A percentile compares a stretch with the other conserved stretches of the same genome.
These are phyloP conservation scores for Phialophora verrucosa DNA, from an alignment of 2,329 filamentous ascomycete species.

Conservation along the genomic window DNA sequence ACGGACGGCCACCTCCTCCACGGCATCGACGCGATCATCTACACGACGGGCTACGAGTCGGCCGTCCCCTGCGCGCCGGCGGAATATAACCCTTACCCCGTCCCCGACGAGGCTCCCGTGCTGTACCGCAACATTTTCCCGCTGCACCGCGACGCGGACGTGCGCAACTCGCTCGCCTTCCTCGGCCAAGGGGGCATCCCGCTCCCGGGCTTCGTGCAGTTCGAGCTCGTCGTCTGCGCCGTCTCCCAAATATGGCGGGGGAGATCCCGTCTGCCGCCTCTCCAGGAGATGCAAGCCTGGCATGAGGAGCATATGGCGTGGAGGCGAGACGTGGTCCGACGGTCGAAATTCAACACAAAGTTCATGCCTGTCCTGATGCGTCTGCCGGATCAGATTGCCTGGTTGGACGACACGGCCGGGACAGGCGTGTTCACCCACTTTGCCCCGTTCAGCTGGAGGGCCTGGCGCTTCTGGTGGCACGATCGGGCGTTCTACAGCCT, in stretches of 20 bases:
- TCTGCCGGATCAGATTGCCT: slow-evolving; percentile 48
- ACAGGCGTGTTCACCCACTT: slow-evolving; percentile 50
- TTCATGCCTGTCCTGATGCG: slow-evolving; percentile 41
- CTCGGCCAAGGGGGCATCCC: slow-evolving; percentile 48
- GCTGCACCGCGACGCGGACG: slow-evolving; percentile 39
- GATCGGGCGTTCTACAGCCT: slow-evolving; percentile 49
- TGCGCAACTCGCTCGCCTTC: slow-evolving; percentile 54
- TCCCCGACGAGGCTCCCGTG: slow-evolving; percentile 40
- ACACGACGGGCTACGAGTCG: slow-evolving; percentile 46
- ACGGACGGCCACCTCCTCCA: slow-evolving; percentile 21
- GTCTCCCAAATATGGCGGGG: slow-evolving; percentile 55
- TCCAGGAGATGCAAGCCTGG: slow-evolving; percentile 46
- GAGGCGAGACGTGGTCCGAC: slow-evolving; percentile 14
- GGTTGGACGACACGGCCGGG: slow-evolving; percentile 52
- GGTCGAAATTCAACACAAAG: not conserved
- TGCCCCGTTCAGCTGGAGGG: slow-evolving; percentile 47
- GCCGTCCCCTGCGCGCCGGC: slow-evolving; percentile 42
- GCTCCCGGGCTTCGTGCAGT: slow-evolving; percentile 47
- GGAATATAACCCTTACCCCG: slow-evolving; percentile 36
- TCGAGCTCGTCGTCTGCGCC: slow-evolving; percentile 55
- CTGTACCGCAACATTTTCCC: slow-evolving; percentile 57
- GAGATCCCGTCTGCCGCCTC: slow-evolving; percentile 46
- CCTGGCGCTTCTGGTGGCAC: slow-evolving; percentile 52
- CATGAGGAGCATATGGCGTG: slow-evolving; percentile 46
- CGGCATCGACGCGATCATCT: slow-evolving; percentile 46